phyloP scores from a whole-genome alignment of 1,284 basidiomycete species.

The Singerocomus inundabilis region DNA sequence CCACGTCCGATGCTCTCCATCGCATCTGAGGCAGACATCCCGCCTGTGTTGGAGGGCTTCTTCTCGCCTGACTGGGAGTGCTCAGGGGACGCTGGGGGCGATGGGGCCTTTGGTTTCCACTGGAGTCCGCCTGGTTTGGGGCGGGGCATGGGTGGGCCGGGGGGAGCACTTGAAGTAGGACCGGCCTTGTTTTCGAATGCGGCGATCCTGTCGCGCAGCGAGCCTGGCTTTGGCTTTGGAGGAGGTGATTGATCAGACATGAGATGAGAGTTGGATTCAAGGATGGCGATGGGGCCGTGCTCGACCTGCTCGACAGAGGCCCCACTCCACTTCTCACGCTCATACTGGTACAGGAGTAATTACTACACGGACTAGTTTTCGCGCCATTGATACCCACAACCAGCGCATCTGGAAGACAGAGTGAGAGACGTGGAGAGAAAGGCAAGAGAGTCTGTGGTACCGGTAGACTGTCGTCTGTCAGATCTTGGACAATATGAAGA shows the following conservation, averaged over 20 bases:
- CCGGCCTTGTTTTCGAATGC: slow-evolving; percentile 65
- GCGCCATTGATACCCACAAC: slow-evolving; percentile 60
- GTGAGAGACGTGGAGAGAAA: not conserved
- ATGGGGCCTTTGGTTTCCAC: slow-evolving; percentile 65
- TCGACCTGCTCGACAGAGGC: slow-evolving; percentile 12
- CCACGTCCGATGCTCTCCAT: slow-evolving; percentile 68
- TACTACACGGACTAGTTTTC: slow-evolving; percentile 43
- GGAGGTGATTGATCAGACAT: slow-evolving; percentile 50
- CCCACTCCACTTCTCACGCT: slow-evolving; percentile 24
- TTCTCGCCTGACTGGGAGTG: slow-evolving; percentile 19
- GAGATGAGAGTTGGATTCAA: slow-evolving; percentile 17
- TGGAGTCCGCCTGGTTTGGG: slow-evolving; percentile 68
- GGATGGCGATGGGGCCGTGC: slow-evolving; percentile 17
- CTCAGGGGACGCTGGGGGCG: slow-evolving; percentile 50
- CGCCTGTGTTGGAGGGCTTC: slow-evolving; percentile 30
- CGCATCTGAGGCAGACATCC: slow-evolving; percentile 83
- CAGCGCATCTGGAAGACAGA: slow-evolving; percentile 44
- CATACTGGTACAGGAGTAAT: not conserved
- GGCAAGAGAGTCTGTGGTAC: slow-evolving; percentile 22
- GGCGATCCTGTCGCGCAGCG: slow-evolving; percentile 79
- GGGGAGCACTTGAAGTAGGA: slow-evolving; percentile 21
- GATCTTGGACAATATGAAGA: slow-evolving; percentile 8
- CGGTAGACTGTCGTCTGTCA: slow-evolving; percentile 42
- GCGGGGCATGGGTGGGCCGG: slow-evolving; percentile 46
- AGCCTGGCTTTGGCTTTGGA: slow-evolving; percentile 62